Base-by-base conservation (phyloP, 176 grass and related monocot species). In the Phyllostachys edulis region DNA sequence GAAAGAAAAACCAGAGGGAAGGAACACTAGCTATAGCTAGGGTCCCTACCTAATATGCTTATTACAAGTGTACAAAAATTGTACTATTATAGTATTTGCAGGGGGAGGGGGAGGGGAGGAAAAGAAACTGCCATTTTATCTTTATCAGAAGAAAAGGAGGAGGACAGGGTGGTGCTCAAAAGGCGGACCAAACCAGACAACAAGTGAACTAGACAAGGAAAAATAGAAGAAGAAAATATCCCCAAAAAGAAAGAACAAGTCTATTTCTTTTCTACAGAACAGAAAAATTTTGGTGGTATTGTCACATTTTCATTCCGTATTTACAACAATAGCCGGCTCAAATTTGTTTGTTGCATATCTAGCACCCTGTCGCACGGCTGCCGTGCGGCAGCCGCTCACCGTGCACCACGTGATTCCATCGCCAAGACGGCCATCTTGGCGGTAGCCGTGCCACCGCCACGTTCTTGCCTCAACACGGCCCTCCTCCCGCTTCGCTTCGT, bases 101-200 rank as follows among this genome's bases (percentile, higher is more conserved):
- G 23, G 34, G 2, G 34, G 2, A 64, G 59, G 16, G 26, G 55
- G 56, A 24, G 15, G 32, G 3, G 45, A 77, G 15, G 37, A 63
- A 52, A 71, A 37, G 26, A 63, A 82, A 38, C 38, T 57, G 38
- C 68, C 37, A 13, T 75, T 60, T 85, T 16, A 70, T 80, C 41
- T 76, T 78, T 72, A 59, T 86, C 65, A 82, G 20, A 63, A 77
- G 41, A 59, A 85, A 66, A 41, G 20, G 45, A 46, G 68, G 59
- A 56, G 23, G 77, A 71, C 55, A 11, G 44, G 44, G 10, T 45
- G 73, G 79, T 42, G 73, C 84, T 90, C 84, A 90, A 86, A 79
- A 79, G 74, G 26, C 45, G 17, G 78, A 76, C 83, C 83, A 82
- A 82, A 78, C 67, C 52, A 86, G 88, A 90, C 82, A 81, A 37